Conservation (phyloP, 1,284 basidiomycete species). For the Sporisorium scitamineum region DNA sequence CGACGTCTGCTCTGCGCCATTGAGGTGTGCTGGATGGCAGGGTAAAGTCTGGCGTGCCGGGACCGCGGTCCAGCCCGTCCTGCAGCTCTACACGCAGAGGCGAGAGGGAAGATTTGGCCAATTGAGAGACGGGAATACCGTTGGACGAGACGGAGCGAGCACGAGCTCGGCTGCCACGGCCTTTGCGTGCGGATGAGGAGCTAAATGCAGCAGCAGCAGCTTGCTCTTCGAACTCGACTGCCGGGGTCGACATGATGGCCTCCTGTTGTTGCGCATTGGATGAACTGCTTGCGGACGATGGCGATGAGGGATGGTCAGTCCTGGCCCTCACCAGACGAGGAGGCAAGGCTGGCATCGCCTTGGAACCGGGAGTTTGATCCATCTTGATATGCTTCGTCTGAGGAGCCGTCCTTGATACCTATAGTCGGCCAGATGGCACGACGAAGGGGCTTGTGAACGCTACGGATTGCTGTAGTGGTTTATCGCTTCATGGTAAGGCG, state of each 20-base stretch:
- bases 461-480: neutral
- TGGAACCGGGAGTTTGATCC: neutral
- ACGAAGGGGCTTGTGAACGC: neutral
- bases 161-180: conserved; percentile 25
- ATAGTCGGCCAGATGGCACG: conserved; percentile 1
- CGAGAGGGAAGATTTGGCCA: conserved; percentile 23
- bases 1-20: conserved; percentile 41
- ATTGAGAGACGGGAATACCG: conserved; percentile 33
- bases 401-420: neutral
- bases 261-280: neutral
- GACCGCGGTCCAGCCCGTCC: conserved; percentile 39
- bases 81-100: conserved; percentile 17
- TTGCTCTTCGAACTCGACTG: conserved; percentile 4
- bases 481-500: neutral
- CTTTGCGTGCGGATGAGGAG: conserved; percentile 37
- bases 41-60: conserved; percentile 55
- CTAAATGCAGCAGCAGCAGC: conserved; percentile 16
- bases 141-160: conserved; percentile 50
- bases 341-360: conserved; percentile 24
- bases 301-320: conserved; percentile 19
- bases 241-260: neutral
- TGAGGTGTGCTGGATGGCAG: conserved; percentile 31
- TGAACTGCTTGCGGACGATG: neutral
- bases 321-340: conserved; percentile 23
- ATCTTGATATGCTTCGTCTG: neutral